phyloP scores from a whole-genome alignment of 352 stramenopile species.

The Albugo candida region DNA sequence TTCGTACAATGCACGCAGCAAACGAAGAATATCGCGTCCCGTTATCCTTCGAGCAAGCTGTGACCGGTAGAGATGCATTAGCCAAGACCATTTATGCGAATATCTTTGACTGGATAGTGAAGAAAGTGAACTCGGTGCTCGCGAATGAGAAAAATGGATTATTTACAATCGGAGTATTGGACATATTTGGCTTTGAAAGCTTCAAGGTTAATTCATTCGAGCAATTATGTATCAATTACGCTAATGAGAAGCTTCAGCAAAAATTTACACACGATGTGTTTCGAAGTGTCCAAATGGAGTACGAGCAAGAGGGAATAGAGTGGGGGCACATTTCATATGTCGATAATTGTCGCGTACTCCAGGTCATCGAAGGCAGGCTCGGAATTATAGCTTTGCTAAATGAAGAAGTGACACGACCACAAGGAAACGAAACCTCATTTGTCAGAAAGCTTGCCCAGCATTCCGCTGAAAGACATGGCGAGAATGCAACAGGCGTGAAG shows the following conservation, averaged over 20 bases:
- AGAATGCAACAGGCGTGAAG: too few relatives aligned
- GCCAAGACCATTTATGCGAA: conserved; percentile 89
- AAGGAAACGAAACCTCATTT: conserved; percentile 45
- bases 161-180: conserved; percentile 57
- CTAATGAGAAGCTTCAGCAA: conserved; percentile 85
- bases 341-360: conserved; percentile 60
- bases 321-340: conserved; percentile 67
- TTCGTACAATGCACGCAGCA: conserved; percentile 47
- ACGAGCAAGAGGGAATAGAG: conserved; percentile 38
- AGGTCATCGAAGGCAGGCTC: conserved; percentile 53
- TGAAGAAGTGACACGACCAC: conserved; percentile 64
- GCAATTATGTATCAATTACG: conserved; percentile 92
- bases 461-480: conserved; percentile 18
- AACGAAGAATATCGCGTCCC: conserved; percentile 45
- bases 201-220: conserved; percentile 84
- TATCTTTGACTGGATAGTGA: conserved; percentile 93
- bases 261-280: conserved; percentile 73
- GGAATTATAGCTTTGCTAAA: conserved; percentile 69
- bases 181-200: conserved; percentile 84
- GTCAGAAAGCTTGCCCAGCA: conserved; percentile 32
- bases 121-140: conserved; percentile 54
- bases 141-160: conserved; percentile 16
- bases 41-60: conserved; percentile 38
- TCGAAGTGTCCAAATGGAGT: conserved; percentile 38
- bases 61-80: conserved; percentile 80